These are phyloP conservation scores for Diddensiella caesifluorescens DNA, from an alignment of 805 yeast species.

Conservation along the genomic window DNA sequence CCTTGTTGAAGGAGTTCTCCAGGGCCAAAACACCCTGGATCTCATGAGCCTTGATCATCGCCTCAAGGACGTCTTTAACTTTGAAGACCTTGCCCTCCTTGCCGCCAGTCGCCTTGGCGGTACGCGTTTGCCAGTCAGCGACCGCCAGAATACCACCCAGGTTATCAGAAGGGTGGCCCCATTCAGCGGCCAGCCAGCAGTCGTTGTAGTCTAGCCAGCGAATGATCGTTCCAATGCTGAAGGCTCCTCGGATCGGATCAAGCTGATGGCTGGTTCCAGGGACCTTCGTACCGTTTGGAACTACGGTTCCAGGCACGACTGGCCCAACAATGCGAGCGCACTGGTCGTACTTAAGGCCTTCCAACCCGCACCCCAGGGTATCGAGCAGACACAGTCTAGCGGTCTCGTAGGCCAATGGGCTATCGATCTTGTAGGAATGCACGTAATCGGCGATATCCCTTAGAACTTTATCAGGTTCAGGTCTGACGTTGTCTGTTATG, in stretches of 20 bases:
- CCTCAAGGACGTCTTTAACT: conserved; percentile 46
- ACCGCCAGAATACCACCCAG: conserved; percentile 55
- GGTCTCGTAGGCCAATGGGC: conserved; percentile 46
- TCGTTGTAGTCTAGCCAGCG: conserved; percentile 61
- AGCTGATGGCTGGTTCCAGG: conserved; percentile 46
- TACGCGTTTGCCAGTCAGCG: conserved; percentile 50
- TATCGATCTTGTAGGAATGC: conserved; percentile 41
- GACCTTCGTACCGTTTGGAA: conserved; percentile 52
- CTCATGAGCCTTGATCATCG: conserved; percentile 61
- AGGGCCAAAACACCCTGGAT: conserved; percentile 56
- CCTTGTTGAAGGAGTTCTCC: conserved; percentile 55
- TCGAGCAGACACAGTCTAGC: conserved; percentile 53
- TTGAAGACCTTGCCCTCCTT: conserved; percentile 40
- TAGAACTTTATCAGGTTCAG: conserved; percentile 46
- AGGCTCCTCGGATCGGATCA: conserved; percentile 57
- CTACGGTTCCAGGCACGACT: conserved; percentile 50
- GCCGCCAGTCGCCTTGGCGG: conserved; percentile 37
- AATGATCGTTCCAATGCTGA: conserved; percentile 50
- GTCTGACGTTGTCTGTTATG: conserved; percentile 44
- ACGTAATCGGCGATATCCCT: conserved; percentile 47
- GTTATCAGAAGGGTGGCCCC: conserved; percentile 65
- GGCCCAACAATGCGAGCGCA: conserved; percentile 48
- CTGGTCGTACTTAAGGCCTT: conserved; percentile 49
- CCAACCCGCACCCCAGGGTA: conserved; percentile 56
- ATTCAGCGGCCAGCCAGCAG: conserved; percentile 65